Evolutionary conservation across 2,329 filamentous ascomycete genomes (phyloP).

Genomic region (Stagonosporopsis rhizophila): DNA sequence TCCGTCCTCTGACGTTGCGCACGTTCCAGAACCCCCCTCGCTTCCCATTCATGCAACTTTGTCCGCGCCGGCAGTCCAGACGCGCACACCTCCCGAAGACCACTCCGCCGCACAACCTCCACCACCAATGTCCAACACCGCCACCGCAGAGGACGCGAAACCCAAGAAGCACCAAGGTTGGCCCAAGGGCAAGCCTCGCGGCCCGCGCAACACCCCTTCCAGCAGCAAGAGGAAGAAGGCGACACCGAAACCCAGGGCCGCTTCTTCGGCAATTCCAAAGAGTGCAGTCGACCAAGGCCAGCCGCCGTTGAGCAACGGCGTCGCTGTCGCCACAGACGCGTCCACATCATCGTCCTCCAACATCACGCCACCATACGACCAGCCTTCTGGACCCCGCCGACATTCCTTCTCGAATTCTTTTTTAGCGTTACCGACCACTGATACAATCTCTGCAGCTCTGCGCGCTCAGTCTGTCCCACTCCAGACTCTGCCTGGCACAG

Average conservation of each 20-base stretch:
- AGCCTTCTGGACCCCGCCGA: constrained; percentile 22
- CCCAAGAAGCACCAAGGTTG: constrained; percentile 50
- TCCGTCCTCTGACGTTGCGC: constrained; percentile 25
- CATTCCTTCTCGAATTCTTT: constrained; percentile 40
- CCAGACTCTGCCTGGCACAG: constrained; percentile 23
- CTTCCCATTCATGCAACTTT: constrained; percentile 17
- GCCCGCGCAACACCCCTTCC: constrained; percentile 45
- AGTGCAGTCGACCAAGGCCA: constrained; percentile 40
- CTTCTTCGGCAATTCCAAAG: constrained; percentile 22
- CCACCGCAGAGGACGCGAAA: constrained; percentile 23
- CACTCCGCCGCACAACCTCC: constrained; percentile 19
- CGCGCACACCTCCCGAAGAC: constrained; percentile 52
- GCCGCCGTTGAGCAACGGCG: constrained; percentile 39
- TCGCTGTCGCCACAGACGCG: constrained; percentile 35
- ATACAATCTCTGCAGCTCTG: constrained; percentile 8
- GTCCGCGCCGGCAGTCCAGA: constrained; percentile 40
- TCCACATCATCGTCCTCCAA: constrained; percentile 11
- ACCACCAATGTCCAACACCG: constrained; percentile 14
- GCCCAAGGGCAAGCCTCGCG: constrained; percentile 57
- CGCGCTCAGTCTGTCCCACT: constrained; percentile 46
- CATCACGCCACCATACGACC: constrained; percentile 16
- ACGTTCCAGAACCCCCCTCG: constrained; percentile 21
- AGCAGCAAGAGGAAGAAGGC: constrained; percentile 52
- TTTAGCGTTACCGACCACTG: constrained; percentile 11
- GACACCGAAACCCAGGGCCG: constrained; percentile 43